Evolutionary conservation across 129 eudicot genomes (phyloP).

Genomic region (Silybum marianum): DNA sequence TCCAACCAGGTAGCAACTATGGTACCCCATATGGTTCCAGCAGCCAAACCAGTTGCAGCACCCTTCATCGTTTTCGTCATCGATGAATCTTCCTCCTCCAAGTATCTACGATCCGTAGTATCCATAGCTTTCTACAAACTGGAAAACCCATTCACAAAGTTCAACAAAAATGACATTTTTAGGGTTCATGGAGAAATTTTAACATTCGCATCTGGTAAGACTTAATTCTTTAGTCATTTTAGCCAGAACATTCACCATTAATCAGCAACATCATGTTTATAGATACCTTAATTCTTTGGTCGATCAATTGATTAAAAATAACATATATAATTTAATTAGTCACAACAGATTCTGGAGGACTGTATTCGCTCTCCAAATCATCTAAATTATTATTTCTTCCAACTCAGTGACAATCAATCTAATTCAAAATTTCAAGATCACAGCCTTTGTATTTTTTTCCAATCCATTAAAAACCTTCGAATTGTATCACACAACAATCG

Average conservation of each 20-base stretch:
- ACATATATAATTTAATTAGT: not conserved
- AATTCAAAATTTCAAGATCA: not conserved
- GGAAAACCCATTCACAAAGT: conserved; percentile 1
- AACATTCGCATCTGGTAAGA: not conserved
- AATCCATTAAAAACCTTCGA: conserved; percentile 4
- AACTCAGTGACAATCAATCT: conserved; percentile 16
- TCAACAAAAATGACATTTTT: conserved; percentile 1
- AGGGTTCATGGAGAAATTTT: not conserved
- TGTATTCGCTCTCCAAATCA: not conserved
- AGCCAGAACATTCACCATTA: not conserved
- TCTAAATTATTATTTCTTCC: not conserved
- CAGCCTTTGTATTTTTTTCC: not conserved
- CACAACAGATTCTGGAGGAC: not conserved
- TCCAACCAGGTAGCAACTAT: conserved; percentile 95
- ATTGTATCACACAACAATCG: not conserved
- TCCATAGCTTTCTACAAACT: conserved; percentile 47
- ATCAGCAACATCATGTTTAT: not conserved
- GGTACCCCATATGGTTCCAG: conserved; percentile 95
- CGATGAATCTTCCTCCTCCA: conserved; percentile 81
- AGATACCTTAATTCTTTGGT: not conserved
- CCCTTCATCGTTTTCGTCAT: conserved; percentile 71
- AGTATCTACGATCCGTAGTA: conserved; percentile 65
- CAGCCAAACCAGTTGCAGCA: conserved; percentile 68
- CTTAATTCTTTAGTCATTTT: too few species aligned
- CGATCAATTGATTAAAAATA: conserved; percentile 10